Evolutionary conservation across 257 asterid genomes (phyloP), one percentile per base, ranked within the genome.

Genomic region (Scutellaria galericulata): DNA sequence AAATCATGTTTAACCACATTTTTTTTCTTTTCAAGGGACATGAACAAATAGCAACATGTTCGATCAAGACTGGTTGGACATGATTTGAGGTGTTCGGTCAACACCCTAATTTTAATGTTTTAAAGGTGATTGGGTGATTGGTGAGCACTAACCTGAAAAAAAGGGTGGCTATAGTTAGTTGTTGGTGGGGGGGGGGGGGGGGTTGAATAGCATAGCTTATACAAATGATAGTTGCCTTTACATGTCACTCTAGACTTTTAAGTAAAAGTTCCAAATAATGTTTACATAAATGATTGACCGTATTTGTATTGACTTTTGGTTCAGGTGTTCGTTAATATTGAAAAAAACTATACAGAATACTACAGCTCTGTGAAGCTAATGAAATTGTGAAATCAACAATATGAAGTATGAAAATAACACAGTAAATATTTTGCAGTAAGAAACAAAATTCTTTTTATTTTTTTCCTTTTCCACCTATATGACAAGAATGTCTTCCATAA

Each of bases 211-310:
- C 2, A 22, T 22, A 22, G 27, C 27, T 22, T 22, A 22, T 22
- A 53, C 20, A 51, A 35, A 50, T 27, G 41, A 44, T 35, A 59
- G 4, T 7, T 9, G 4, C 7, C 52, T 18, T 5, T 20, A 68
- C n/a, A 52, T 15, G 35, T 39, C 48, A 39, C 22, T 67, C 10
- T 9, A 45, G 52, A n/a, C 37, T 64, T 12, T 45, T 67, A 50
- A 54, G 51, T 20, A 35, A 56, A 69, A 69, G 8, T 18, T 35
- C 72, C 14, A 24, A 69, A 55, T 67, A 67, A 52, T 42, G 27
- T 44, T 44, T 20, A 14, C 5, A 9, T 14, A 41, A 44, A 20
- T 64, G 13, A 45, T 72, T 11, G 39, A 45, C 42, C 12, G 53
- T 24, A 53, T 70, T 24, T 35, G 4, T 22, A 2, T 44, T 57